phyloP scores from a whole-genome alignment of 305 asterid genomes.

The Nicotiana rustica region DNA sequence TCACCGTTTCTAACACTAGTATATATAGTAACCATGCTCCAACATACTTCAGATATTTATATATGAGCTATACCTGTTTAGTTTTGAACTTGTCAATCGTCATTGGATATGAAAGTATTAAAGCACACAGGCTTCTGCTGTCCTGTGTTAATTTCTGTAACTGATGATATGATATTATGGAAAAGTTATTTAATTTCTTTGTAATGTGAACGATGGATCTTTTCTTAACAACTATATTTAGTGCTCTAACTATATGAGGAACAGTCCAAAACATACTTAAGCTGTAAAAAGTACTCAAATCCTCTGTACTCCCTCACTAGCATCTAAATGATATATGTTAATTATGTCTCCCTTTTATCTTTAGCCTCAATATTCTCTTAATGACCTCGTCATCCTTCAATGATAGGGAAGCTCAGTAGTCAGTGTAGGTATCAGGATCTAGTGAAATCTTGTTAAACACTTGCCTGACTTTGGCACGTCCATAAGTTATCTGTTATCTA shows the following conservation, averaged over 20 bases:
- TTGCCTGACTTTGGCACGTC: not conserved
- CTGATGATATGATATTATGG: not conserved
- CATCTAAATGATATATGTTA: not conserved
- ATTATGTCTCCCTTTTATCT: not conserved
- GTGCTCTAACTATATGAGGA: not conserved
- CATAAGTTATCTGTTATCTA: not conserved
- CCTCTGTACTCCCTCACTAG: conserved; percentile 21
- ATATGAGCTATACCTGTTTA: not conserved
- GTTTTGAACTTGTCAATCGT: not conserved
- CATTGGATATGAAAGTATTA: not conserved
- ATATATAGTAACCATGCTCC: no score
- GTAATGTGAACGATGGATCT: not conserved
- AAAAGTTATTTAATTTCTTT: not conserved
- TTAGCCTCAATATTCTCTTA: not conserved
- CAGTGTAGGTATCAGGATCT: conserved; percentile 26
- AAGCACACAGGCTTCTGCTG: not conserved
- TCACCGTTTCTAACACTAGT: no score
- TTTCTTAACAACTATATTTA: not conserved
- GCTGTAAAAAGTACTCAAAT: not conserved
- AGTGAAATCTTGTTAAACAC: not conserved
- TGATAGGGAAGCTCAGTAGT: not conserved
- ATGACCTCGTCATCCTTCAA: conserved; percentile 14
- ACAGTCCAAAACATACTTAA: not conserved
- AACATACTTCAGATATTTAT: not conserved
- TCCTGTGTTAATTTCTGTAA: not conserved